phyloP scores from a whole-genome alignment of 768 basidiomycete genomes.

The Trametes punicea region DNA sequence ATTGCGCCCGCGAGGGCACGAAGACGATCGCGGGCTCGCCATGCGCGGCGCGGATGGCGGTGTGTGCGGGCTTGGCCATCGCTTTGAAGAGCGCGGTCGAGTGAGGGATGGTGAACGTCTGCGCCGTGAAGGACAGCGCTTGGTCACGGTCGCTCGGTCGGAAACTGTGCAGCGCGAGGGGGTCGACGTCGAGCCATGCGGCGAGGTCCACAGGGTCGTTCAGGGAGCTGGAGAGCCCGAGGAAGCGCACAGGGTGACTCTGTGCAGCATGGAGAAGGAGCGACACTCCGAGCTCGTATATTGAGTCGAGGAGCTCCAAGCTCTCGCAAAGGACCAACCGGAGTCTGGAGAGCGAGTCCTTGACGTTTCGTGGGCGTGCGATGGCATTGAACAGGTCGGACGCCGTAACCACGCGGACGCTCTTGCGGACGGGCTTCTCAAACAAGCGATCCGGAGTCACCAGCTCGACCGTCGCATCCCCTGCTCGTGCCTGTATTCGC shows the following conservation, averaged over 20 bases:
- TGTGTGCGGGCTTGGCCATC: slow-evolving; percentile 88
- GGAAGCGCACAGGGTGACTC: slow-evolving; percentile 58
- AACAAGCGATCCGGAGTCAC: slow-evolving; percentile 33
- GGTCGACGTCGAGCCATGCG: slow-evolving; percentile 75
- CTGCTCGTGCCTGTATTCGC: slow-evolving; percentile 35
- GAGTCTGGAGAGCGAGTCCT: slow-evolving; percentile 38
- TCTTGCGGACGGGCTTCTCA: slow-evolving; percentile 36
- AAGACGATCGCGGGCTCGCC: slow-evolving; percentile 71
- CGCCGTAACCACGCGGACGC: slow-evolving; percentile 58
- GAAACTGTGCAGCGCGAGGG: slow-evolving; percentile 68
- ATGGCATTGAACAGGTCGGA: slow-evolving; percentile 46
- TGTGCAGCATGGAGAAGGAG: slow-evolving; percentile 65
- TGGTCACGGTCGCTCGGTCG: slow-evolving; percentile 81
- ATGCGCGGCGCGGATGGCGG: slow-evolving; percentile 53
- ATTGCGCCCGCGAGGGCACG: slow-evolving; percentile 82
- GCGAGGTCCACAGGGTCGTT: slow-evolving; percentile 80
- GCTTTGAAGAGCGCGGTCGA: slow-evolving; percentile 85
- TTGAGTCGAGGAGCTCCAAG: slow-evolving; percentile 75
- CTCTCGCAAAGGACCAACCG: slow-evolving; percentile 78
- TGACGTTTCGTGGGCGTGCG: slow-evolving; percentile 28
- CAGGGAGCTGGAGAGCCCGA: slow-evolving; percentile 77
- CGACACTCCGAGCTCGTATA: slow-evolving; percentile 82
- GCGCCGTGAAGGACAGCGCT: slow-evolving; percentile 60
- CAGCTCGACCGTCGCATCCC: slow-evolving; percentile 41
- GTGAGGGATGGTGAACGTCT: slow-evolving; percentile 82